phyloP scores from a whole-genome alignment of 2,329 filamentous ascomycete genomes.

The Pyricularia sp. region DNA sequence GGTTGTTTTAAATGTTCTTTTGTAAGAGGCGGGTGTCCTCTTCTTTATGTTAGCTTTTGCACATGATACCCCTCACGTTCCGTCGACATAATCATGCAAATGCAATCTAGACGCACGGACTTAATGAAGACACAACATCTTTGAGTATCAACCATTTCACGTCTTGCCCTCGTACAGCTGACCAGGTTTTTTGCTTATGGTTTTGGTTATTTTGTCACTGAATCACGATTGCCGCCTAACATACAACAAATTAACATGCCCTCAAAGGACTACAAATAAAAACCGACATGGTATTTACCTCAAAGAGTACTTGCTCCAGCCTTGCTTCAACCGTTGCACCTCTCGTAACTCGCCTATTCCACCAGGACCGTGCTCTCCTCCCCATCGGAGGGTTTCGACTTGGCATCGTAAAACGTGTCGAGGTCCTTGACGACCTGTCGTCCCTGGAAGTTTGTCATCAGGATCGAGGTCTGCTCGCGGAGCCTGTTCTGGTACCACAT shows the following conservation, averaged over 20 bases:
- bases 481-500: conserved; percentile 7
- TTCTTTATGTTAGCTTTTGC: not conserved
- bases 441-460: conserved; percentile 7
- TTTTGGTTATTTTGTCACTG: not conserved
- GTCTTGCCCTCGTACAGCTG: not conserved
- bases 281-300: not conserved
- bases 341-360: not conserved
- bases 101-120: not conserved
- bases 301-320: not conserved
- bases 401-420: conserved; percentile 6
- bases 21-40: conserved; percentile 10
- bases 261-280: not conserved
- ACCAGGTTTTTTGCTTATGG: not conserved
- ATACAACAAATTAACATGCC: not conserved
- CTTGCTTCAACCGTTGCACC: not conserved
- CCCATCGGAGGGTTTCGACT: not conserved
- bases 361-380: conserved; percentile 6
- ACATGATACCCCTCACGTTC: not conserved
- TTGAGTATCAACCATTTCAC: not conserved
- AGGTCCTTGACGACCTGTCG: conserved; percentile 7
- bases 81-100: not conserved
- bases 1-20: conserved; percentile 19
- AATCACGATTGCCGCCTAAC: not conserved
- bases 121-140: not conserved
- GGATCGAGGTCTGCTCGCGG: not conserved